Evolutionary conservation across 169 alveolate genomes (phyloP), one percentile per base, ranked within the genome.

Genomic region (Plasmodium yoelii): DNA sequence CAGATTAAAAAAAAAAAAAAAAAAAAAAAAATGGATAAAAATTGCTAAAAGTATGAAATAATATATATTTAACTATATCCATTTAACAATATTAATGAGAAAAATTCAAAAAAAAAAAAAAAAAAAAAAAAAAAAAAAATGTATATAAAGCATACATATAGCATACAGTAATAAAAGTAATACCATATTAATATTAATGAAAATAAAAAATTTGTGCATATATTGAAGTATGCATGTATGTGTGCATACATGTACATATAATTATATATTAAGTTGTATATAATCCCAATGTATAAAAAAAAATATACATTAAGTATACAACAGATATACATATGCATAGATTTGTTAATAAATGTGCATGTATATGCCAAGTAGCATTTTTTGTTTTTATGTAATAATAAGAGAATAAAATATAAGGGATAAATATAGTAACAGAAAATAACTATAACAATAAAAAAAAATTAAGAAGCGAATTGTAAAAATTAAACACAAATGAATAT

Each of bases 271-370:
- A 68, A 46, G 15, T 46, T 46, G 63, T 47, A 49, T 46, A 68
- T 67, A 34, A 15, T 13, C 12, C 19, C 28, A 28, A 65, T 65
- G 39, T 65, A 24, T 28, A 53, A 5, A 53, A 51, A 70, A 51
- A 53, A n/a, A 26, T 22, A 51, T 75, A 63, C 61, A 75, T 24
- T 61, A 18, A 24, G 5, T 47, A 18, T 72, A 56, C 42, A 34
- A 34, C 19, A 46, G 5, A 39, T n/a, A 65, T 8, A 46, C 56
- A 22, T 42, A 26, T 15, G 10, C 3, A 4, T 4, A 34, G 10
- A 68, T 42, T 39, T n/a, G 51, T 39, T 12, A 26, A 5, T 22
- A 42, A 2, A 13, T 15, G 19, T n/a, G 59, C 59, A 51, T 13
- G 19, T 7, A 51, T 51, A 13, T 51, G 59, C 18, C 59, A 15